Evolutionary conservation across 2,329 filamentous ascomycete species (phyloP), one percentile per base, ranked within the genome.

Genomic region (Corynespora cassiicola): DNA sequence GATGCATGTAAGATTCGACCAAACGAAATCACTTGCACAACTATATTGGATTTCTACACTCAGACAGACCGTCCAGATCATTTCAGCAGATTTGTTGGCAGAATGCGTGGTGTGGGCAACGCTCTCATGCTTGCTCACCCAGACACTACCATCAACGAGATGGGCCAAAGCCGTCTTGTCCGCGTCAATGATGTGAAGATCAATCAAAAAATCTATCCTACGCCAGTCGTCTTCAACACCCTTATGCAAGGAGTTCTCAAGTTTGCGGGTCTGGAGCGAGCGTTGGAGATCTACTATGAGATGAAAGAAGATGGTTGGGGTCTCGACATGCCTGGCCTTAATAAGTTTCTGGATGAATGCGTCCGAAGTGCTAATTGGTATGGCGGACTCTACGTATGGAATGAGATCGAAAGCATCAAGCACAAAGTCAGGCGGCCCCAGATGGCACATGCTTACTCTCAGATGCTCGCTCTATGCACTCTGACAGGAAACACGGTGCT

Each of bases 271-370:
- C 72, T 75, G 30, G 68, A 74, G 3, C 60, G 67, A 8, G 68
- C 73, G 8, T 47, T 75, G 7, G 55, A 67, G 2, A 61, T 74
- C 10, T 74, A 70, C 45, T 61, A 62, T 31, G 61, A 66, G 21
- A 71, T 75, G 66, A 66, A 68, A 11, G 43, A 55, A 6, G 68
- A 75, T 31, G 73, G 73, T 25, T 77, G 73, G 73, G 72, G 73
- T 7, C 52, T 76, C 7, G 68, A 70, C 36, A 58, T 71, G 24
- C 47, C 50, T 9, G 68, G 66, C 3, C 56, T 76, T 5, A 63
- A 54, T 1, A 56, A 63, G 10, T 55, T 76, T 21, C 55, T 77
- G 24, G 52, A 56, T 7, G 66, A 74, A 37, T 75, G 73, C 46
- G 61, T 70, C 6, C 52, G 60, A 5, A 56, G 65, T 7, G 46